phyloP scores from a whole-genome alignment of 345 rosid genomes.

The Clarkia xantiana region DNA sequence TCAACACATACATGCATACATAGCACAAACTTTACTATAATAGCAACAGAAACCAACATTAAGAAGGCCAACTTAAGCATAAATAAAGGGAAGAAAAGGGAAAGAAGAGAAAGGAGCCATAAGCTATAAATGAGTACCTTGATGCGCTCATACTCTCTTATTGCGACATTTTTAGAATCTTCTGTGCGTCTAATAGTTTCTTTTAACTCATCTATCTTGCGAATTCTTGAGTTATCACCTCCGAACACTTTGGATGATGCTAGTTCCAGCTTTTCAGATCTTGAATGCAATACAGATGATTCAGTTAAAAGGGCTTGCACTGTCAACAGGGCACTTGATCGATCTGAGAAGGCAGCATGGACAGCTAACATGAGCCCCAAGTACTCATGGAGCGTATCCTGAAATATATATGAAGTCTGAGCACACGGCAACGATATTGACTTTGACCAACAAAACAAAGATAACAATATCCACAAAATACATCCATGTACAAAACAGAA shows the following conservation, averaged over 20 bases:
- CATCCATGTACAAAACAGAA: too few species aligned
- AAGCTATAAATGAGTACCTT: conserved; percentile 32
- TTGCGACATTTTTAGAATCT: conserved; percentile 78
- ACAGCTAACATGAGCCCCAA: conserved; percentile 84
- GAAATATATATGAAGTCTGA: conserved; percentile 10
- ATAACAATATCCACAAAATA: too few species aligned
- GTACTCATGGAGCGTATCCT: conserved; percentile 90
- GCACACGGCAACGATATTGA: background rate
- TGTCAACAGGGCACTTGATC: conserved; percentile 75
- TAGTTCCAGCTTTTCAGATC: conserved; percentile 84
- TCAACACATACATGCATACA: too few species aligned
- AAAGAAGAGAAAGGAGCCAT: background rate
- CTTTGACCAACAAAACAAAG: background rate
- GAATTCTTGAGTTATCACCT: conserved; percentile 88
- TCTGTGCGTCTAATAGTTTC: conserved; percentile 69
- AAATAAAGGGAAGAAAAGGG: too few species aligned
- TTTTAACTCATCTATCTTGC: conserved; percentile 74
- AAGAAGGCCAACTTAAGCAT: too few species aligned
- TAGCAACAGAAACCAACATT: too few species aligned
- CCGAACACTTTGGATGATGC: conserved; percentile 94
- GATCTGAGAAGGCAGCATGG: conserved; percentile 76
- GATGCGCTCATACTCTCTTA: conserved; percentile 76
- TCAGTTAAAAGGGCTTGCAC: conserved; percentile 89
- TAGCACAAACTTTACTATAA: too few species aligned
- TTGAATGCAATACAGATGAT: conserved; percentile 48